These are phyloP conservation scores for Aegilops sharonensis DNA, from an alignment of 176 grass and related monocot species.

Conservation along the genomic window DNA sequence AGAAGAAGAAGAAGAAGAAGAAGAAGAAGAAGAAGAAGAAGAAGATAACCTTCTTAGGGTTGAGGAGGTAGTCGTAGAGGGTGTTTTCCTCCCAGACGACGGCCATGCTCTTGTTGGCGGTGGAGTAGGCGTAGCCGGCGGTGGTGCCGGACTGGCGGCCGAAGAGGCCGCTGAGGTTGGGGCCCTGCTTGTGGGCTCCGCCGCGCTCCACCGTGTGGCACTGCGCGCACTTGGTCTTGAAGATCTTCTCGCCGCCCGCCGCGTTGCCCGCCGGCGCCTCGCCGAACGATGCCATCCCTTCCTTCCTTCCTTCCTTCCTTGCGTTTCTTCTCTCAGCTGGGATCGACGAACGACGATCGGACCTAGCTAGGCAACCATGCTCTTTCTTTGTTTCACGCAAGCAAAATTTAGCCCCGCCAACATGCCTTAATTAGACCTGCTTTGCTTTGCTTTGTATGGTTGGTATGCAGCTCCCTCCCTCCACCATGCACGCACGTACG, in stretches of 20 bases:
- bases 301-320: no score
- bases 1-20: not conserved
- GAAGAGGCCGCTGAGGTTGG: slow-evolving; percentile 73
- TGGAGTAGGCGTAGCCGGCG: slow-evolving; percentile 63
- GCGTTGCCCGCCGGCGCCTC: slow-evolving; percentile 63
- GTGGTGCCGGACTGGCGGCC: slow-evolving; percentile 78
- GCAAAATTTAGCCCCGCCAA: no score
- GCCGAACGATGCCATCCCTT: slow-evolving; percentile 66
- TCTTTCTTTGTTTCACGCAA: no score
- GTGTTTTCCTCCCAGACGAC: slow-evolving; percentile 66
- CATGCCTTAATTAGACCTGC: no score
- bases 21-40: not conserved
- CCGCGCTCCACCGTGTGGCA: slow-evolving; percentile 95
- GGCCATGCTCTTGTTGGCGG: slow-evolving; percentile 73
- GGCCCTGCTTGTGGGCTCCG: slow-evolving; percentile 84
- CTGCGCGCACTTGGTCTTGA: slow-evolving; percentile 93
- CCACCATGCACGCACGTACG: no score
- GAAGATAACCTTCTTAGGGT: slow-evolving; percentile 48
- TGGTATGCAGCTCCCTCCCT: no score
- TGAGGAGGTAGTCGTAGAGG: slow-evolving; percentile 73
- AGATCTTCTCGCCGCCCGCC: slow-evolving; percentile 86
- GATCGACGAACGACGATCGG: no score
- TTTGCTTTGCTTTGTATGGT: no score
- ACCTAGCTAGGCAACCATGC: no score
- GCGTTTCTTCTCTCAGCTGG: no score